Evolutionary conservation across 306 rosid genomes (phyloP).

Genomic region (Cicer arietinum): DNA sequence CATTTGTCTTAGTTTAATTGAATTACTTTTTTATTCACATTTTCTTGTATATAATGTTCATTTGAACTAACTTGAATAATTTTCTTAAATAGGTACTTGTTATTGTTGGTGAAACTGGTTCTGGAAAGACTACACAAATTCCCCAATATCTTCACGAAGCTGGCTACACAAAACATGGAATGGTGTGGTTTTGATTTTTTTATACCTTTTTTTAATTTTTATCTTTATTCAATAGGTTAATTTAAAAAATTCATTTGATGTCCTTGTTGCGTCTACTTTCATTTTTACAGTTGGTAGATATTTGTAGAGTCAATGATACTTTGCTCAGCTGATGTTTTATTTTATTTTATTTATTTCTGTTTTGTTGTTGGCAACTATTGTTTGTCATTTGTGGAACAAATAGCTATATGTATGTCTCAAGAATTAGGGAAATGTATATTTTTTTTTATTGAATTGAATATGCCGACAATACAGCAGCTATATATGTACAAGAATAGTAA

Average conservation of each 20-base stretch:
- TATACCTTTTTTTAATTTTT: background rate
- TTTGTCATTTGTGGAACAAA: constrained; percentile 22
- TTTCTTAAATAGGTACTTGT: constrained; percentile 74
- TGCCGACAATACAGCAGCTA: too few relatives aligned
- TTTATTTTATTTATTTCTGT: constrained; percentile 33
- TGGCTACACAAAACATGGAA: constrained; percentile 91
- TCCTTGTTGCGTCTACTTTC: constrained; percentile 9
- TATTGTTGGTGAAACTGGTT: constrained; percentile 98
- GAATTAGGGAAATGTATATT: too few relatives aligned
- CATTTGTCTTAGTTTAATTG: constrained; percentile 4
- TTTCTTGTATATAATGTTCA: constrained; percentile 24
- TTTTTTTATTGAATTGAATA: too few relatives aligned
- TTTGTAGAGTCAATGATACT: constrained; percentile 18
- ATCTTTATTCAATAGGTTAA: constrained; percentile 25
- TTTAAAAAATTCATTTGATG: constrained; percentile 20
- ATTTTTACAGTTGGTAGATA: constrained; percentile 28
- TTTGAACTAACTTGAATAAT: constrained; percentile 36
- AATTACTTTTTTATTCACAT: constrained; percentile 10
- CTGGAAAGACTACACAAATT: constrained; percentile 96
- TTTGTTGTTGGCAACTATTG: background rate
- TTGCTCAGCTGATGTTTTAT: constrained; percentile 3
- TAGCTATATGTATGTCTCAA: constrained; percentile 23
- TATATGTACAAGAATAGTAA: too few relatives aligned
- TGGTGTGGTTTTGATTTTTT: constrained; percentile 55
- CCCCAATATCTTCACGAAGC: constrained; percentile 99